A percentile compares a stretch with the other conserved stretches of the same genome.
phyloP scores from a whole-genome alignment of 2,329 filamentous ascomycete genomes.

The Xylariales sp. region DNA sequence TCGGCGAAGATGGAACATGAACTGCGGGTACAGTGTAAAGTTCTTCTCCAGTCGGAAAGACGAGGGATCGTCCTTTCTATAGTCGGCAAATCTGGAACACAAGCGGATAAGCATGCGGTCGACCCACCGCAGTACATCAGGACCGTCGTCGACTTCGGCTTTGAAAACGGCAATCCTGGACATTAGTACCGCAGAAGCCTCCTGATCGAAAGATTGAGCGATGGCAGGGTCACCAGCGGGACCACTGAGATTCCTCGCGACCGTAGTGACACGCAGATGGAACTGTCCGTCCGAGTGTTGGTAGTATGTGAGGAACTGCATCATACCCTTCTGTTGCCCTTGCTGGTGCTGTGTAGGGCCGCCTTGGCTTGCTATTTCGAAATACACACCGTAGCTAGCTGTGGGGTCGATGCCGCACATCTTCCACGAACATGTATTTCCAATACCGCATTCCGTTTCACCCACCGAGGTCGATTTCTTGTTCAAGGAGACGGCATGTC shows the following conservation, averaged over 20 bases:
- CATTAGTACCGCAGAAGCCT: conserved; percentile 96
- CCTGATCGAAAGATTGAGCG: conserved; percentile 96
- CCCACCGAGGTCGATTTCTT: conserved; percentile 97
- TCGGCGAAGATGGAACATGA: conserved; percentile 98
- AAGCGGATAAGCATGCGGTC: conserved; percentile 97
- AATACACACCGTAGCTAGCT: conserved; percentile 93
- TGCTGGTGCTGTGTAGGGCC: conserved; percentile 81
- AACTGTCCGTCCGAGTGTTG: conserved; percentile 96
- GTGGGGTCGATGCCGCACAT: conserved; percentile 97
- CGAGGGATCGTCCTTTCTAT: conserved; percentile 94
- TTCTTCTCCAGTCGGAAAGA: conserved; percentile 98
- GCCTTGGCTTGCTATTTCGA: conserved; percentile 93
- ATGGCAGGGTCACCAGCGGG: conserved; percentile 92
- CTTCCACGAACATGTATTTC: conserved; percentile 98
- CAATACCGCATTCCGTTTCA: conserved; percentile 96
- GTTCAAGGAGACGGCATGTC: conserved; percentile 92
- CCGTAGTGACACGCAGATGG: conserved; percentile 91
- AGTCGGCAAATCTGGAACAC: conserved; percentile 95
- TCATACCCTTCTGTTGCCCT: conserved; percentile 85
- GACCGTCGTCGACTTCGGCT: conserved; percentile 95
- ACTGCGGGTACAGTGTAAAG: conserved; percentile 97
- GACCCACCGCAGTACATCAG: conserved; percentile 97
- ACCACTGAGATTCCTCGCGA: conserved; percentile 85
- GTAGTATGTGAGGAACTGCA: conserved; percentile 98
- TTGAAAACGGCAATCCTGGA: conserved; percentile 99